Percentiles rank a stretch among this genome's conserved stretches.
These are phyloP conservation scores for Pelargonium nanum DNA, from an alignment of 345 rosid species.

Conservation along the genomic window DNA sequence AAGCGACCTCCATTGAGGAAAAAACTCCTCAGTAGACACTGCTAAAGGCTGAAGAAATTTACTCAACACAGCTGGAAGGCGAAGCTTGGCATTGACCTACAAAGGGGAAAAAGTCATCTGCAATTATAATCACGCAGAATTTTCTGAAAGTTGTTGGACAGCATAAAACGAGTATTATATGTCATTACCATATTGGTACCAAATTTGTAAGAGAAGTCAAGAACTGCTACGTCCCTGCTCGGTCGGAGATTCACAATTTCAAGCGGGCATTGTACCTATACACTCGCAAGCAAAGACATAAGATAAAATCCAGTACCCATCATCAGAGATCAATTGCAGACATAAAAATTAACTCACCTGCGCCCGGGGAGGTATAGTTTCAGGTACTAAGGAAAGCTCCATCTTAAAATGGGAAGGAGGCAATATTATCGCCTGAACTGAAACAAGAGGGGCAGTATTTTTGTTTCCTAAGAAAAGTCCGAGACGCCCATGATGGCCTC, in stretches of 20 bases:
- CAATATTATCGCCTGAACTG: conserved; percentile 72
- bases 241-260: conserved; percentile 77
- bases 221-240: conserved; percentile 93
- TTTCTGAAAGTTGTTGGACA: not conserved
- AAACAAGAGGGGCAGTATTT: conserved; percentile 69
- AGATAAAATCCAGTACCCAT: not conserved
- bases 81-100: conserved; percentile 82
- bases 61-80: conserved; percentile 86
- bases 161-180: not conserved
- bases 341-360: conserved; percentile 40
- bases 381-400: conserved; percentile 88
- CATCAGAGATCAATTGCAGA: not conserved
- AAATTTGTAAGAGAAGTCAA: conserved; percentile 87
- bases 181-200: conserved; percentile 49
- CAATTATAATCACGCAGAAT: not conserved
- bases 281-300: conserved; percentile 10
- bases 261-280: conserved; percentile 93
- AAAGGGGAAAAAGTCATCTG: conserved; percentile 14
- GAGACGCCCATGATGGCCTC: conserved; percentile 81
- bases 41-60: conserved; percentile 82
- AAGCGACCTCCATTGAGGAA: conserved; percentile 94
- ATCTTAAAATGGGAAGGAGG: conserved; percentile 85
- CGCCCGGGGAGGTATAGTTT: conserved; percentile 96
- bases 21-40: conserved; percentile 78
- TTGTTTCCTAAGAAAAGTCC: conserved; percentile 97